Percentiles rank a stretch among this genome's conserved stretches.
Evolutionary conservation across 371 early-diverging fungal genomes (phyloP).

Genomic region (Batkoa obscura): DNA sequence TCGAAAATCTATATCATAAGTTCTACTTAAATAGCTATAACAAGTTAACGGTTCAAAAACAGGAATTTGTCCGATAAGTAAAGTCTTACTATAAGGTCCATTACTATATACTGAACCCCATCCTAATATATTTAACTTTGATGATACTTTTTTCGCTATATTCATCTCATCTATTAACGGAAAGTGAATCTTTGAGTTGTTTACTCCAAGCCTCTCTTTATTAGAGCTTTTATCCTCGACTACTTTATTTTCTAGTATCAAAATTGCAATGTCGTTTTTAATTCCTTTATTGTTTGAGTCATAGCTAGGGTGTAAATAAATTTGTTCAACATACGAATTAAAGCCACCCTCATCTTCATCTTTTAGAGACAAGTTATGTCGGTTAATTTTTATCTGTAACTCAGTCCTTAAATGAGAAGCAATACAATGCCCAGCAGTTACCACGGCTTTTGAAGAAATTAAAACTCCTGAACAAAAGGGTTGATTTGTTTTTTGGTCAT

Average conservation of each 20-base stretch:
- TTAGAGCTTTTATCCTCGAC: neutral
- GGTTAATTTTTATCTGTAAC: constrained; percentile 2
- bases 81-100: too few species aligned
- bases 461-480: constrained; percentile 3
- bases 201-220: constrained; percentile 12
- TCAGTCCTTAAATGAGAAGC: constrained; percentile 3
- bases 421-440: constrained; percentile 7
- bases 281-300: too few species aligned
- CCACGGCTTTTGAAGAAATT: neutral
- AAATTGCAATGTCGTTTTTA: neutral
- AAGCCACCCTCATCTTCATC: neutral
- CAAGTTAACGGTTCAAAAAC: constrained; percentile 9
- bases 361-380: neutral
- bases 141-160: too few species aligned
- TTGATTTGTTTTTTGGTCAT: neutral
- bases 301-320: too few species aligned
- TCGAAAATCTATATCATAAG: neutral
- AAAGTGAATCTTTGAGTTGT: too few species aligned
- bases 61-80: constrained; percentile 10
- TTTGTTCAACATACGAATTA: too few species aligned
- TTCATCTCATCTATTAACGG: too few species aligned
- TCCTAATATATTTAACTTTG: too few species aligned
- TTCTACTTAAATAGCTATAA: constrained; percentile 9
- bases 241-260: neutral
- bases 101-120: constrained; percentile 14